Base-by-base conservation (phyloP, 176 grass and related monocot genomes). In the Chloris gayana region DNA sequence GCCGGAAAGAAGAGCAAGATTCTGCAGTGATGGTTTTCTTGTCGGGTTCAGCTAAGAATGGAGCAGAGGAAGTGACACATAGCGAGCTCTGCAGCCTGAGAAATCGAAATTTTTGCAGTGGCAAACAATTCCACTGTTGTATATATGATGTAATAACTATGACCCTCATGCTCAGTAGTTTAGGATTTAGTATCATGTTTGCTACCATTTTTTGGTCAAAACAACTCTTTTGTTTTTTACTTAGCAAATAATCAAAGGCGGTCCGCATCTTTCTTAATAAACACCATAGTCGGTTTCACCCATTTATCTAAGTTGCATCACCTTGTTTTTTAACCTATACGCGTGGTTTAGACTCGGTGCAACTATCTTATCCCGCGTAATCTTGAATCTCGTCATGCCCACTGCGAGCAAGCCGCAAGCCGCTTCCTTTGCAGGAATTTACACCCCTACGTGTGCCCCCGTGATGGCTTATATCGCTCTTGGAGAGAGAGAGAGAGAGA, bases 1-100 rank as follows among this genome's bases (percentile, higher is more conserved):
- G 87, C 80, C 29, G 95, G 94, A 18, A 97, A 88, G 83, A 94
- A 80, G 78, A 97, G 92, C 68, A 90, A 89, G 27, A 83, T 92
- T 26, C 78, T 97, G 87, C 91, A 93, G 44, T 97, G 73, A 96
- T 8, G 46, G 13, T 5, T 34, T 58, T 35, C 8, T 34, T 68
- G 15, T 61, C 53, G 6, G 53, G 64, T 54, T 77, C 54, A 25
- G 19, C 7, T 44, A 21, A 26, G 5, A 15, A 24, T 25, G 44
- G 42, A 14, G 42, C 14, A 14, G 13, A 75, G 27, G 34, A 53
- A 64, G 57, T 69, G 63, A 31, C 17, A 37, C 8, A 34, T 22
- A 1, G 38, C 37, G 37, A 74, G 42, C 46, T 84, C 41, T 26
- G 45, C 56, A 65, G 34, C 17, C 18, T 1, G 6, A 42, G 47